Base-by-base conservation (phyloP, 768 basidiomycete species). In the Suillus weaverae region DNA sequence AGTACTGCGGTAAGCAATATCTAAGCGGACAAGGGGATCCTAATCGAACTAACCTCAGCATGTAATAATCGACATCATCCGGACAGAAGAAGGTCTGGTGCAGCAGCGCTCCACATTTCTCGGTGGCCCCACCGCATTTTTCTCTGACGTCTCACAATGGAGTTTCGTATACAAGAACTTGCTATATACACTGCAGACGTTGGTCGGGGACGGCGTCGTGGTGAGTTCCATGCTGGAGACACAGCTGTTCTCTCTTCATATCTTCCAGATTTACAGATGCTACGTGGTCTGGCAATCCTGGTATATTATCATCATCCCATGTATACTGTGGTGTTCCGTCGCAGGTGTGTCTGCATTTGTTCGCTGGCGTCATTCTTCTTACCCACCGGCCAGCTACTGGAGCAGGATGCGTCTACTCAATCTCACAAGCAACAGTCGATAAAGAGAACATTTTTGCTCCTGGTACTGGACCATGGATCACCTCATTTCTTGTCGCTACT, bases 81-180 rank as follows among this genome's bases (percentile, higher is more conserved):
- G 72, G 16, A 38, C 69, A 11, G 46, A 66, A 35, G 61, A 67
- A 22, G 76, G 74, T 8, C 62, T 75, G 14, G 67, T 77, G 4
- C 48, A 44, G 30, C 59, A 70, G 32, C 70, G 72, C 8, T 61
- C 69, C 46, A 66, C 62, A 2, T 66, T 64, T 26, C 68, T 67
- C n/a, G 67, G 68, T 9, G 76, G 74, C 0, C 75, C 76, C 5
- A 11, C 66, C 7, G 65, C 53, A 0, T 76, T 68, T 61, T 76
- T 77, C 65, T 65, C 70, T 1, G 68, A 73, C 54, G 60, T 68
- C 4, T 56, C 71, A 32, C 64, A 77, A 36, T 70, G 67, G 48
- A 72, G 70, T 18, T 75, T 76, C 48, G 66, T 77, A 20, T 72
- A 70, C 62, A 76, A 74, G 54, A 72, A 71, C 53, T 18, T 64